Evolutionary conservation across 1,284 basidiomycete genomes (phyloP).

Genomic region (Agroathelia rolfsii): DNA sequence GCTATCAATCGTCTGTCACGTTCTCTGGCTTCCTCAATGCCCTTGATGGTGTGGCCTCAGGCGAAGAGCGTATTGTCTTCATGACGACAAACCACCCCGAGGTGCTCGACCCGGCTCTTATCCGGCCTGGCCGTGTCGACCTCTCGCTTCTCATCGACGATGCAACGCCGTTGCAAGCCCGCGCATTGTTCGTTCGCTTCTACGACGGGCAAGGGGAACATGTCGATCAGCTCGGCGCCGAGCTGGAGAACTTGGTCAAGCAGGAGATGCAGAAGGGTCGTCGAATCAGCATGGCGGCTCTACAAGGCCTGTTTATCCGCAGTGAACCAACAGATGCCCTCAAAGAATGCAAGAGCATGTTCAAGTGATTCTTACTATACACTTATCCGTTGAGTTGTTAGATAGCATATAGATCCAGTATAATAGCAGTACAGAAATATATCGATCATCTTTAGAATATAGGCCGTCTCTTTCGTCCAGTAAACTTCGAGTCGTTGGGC

Average conservation of each 20-base stretch:
- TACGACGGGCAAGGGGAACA: slow-evolving; percentile 49
- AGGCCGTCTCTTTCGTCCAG: slow-evolving; percentile 63
- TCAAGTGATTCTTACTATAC: too few relatives aligned
- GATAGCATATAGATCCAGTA: slow-evolving; percentile 7
- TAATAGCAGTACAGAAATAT: slow-evolving; percentile 11
- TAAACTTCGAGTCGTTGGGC: slow-evolving; percentile 74
- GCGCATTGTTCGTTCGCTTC: slow-evolving; percentile 76
- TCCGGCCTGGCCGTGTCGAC: slow-evolving; percentile 93
- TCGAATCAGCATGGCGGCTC: slow-evolving; percentile 83
- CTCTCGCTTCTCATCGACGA: slow-evolving; percentile 81
- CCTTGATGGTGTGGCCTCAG: slow-evolving; percentile 93
- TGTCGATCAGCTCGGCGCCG: slow-evolving; percentile 37
- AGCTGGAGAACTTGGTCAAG: slow-evolving; percentile 43
- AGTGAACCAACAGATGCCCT: slow-evolving; percentile 58
- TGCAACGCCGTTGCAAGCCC: slow-evolving; percentile 76
- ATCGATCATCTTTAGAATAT: slow-evolving; percentile 38
- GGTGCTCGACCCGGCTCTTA: slow-evolving; percentile 80
- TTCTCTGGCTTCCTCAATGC: slow-evolving; percentile 98
- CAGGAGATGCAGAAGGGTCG: slow-evolving; percentile 42
- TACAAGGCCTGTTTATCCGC: slow-evolving; percentile 90
- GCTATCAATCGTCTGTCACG: slow-evolving; percentile 89
- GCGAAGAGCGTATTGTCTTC: slow-evolving; percentile 95
- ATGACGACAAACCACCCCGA: slow-evolving; percentile 98
- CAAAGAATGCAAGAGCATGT: slow-evolving; percentile 41
- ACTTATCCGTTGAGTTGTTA: too few relatives aligned